Evolutionary conservation across 2,329 filamentous ascomycete genomes (phyloP).

Genomic region (Aspergillus amoenus): DNA sequence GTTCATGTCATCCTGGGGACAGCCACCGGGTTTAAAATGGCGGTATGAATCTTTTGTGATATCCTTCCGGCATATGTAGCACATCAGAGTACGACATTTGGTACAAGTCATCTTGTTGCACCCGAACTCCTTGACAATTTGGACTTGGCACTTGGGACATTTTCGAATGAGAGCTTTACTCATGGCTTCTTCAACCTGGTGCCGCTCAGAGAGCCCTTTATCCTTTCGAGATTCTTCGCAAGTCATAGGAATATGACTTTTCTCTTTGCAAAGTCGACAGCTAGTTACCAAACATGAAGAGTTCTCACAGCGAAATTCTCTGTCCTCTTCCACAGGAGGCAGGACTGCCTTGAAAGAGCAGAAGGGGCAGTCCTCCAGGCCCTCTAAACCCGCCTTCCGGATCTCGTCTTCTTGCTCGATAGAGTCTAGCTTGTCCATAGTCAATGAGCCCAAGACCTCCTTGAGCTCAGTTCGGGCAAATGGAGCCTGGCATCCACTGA

Average conservation of each 20-base stretch:
- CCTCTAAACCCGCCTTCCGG: constrained; percentile 67
- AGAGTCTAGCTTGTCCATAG: constrained; percentile 63
- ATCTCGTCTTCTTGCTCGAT: constrained; percentile 71
- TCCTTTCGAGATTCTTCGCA: constrained; percentile 68
- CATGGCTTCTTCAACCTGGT: constrained; percentile 79
- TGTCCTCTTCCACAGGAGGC: constrained; percentile 64
- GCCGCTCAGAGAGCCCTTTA: constrained; percentile 60
- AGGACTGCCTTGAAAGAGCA: constrained; percentile 78
- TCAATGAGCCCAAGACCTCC: constrained; percentile 58
- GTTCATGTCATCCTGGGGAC: constrained; percentile 14
- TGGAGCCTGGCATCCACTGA: constrained; percentile 61
- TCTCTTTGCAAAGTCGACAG: constrained; percentile 66
- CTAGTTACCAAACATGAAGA: constrained; percentile 63
- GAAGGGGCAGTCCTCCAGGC: constrained; percentile 75
- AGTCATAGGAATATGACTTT: constrained; percentile 69
- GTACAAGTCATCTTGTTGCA: constrained; percentile 83
- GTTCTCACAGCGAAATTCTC: constrained; percentile 71
- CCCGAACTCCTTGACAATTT: constrained; percentile 74
- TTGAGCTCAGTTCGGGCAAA: constrained; percentile 59
- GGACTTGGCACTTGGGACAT: constrained; percentile 66
- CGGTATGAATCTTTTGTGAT: constrained; percentile 60
- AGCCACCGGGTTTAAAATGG: constrained; percentile 65
- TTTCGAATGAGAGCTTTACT: constrained; percentile 72
- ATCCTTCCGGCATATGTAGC: constrained; percentile 62
- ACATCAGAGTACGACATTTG: constrained; percentile 56